These are phyloP conservation scores for Pseudophaeomoniella oleicola DNA, from an alignment of 2,329 filamentous ascomycete species.

Conservation along the genomic window DNA sequence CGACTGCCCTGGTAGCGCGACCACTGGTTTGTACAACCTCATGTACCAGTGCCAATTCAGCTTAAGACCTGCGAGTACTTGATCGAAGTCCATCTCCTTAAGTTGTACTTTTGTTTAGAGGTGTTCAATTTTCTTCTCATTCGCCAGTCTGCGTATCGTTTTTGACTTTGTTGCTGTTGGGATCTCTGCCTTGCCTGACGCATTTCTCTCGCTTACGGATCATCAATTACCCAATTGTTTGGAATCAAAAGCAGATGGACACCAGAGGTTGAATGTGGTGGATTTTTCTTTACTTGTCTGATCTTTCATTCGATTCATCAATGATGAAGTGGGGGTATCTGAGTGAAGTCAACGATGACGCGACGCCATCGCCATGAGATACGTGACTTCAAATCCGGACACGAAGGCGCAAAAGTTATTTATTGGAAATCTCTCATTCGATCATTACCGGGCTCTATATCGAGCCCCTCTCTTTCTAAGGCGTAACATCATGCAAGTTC, in stretches of 20 bases:
- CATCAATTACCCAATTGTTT: neutral
- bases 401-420: neutral
- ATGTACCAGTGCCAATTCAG: too few relatives aligned
- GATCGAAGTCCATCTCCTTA: too few relatives aligned
- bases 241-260: neutral
- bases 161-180: neutral
- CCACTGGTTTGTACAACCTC: too few relatives aligned
- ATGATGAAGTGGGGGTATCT: neutral
- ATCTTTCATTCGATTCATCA: neutral
- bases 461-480: conserved; percentile 1
- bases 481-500: conserved; percentile 4
- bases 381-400: neutral
- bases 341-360: neutral
- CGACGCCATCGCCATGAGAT: neutral
- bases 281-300: neutral
- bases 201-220: neutral
- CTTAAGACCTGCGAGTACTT: too few relatives aligned
- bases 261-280: neutral
- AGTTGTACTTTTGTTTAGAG: too few relatives aligned
- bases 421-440: neutral
- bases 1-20: too few relatives aligned
- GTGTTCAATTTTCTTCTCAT: too few relatives aligned
- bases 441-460: conserved; percentile 1
- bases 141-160: neutral
- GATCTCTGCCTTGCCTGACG: neutral